Percentiles rank a stretch among this genome's conserved stretches.
phyloP scores from a whole-genome alignment of 2,329 filamentous ascomycete species.

The Aspergillus fischeri region DNA sequence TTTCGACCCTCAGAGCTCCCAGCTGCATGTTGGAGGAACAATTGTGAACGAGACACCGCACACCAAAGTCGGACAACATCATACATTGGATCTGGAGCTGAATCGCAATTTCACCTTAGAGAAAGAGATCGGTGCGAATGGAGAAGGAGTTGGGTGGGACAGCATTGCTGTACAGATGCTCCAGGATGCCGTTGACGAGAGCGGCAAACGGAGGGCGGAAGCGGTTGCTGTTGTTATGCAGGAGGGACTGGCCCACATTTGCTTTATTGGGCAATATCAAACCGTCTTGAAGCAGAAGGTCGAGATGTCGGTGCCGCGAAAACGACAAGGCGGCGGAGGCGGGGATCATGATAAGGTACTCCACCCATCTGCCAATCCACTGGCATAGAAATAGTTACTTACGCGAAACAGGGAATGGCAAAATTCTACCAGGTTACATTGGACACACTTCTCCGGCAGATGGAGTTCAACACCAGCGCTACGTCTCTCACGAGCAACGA shows the following conservation, averaged over 20 bases:
- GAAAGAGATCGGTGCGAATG: constrained; percentile 59
- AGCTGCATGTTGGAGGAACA: constrained; percentile 64
- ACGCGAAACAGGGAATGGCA: constrained; percentile 55
- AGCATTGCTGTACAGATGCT: constrained; percentile 77
- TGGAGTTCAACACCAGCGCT: constrained; percentile 61
- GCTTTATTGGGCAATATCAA: constrained; percentile 48
- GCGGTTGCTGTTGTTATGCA: constrained; percentile 92
- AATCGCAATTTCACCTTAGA: constrained; percentile 83
- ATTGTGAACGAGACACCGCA: constrained; percentile 64
- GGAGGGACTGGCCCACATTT: constrained; percentile 57
- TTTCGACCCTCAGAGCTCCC: constrained; percentile 64
- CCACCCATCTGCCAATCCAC: neutral
- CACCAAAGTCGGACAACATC: constrained; percentile 63
- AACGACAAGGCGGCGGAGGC: constrained; percentile 44
- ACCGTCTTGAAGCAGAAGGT: constrained; percentile 48
- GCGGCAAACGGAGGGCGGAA: constrained; percentile 67
- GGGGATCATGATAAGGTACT: constrained; percentile 47
- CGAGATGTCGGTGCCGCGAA: constrained; percentile 46
- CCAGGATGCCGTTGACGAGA: constrained; percentile 69
- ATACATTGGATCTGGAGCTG: constrained; percentile 79
- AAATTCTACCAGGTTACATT: constrained; percentile 77
- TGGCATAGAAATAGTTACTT: constrained; percentile 1
- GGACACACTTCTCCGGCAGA: constrained; percentile 68
- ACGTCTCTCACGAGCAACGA: constrained; percentile 36
- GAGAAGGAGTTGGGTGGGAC: constrained; percentile 68